phyloP scores from a whole-genome alignment of 495 filamentous ascomycete species.

The Trichocladium uniseriatum region DNA sequence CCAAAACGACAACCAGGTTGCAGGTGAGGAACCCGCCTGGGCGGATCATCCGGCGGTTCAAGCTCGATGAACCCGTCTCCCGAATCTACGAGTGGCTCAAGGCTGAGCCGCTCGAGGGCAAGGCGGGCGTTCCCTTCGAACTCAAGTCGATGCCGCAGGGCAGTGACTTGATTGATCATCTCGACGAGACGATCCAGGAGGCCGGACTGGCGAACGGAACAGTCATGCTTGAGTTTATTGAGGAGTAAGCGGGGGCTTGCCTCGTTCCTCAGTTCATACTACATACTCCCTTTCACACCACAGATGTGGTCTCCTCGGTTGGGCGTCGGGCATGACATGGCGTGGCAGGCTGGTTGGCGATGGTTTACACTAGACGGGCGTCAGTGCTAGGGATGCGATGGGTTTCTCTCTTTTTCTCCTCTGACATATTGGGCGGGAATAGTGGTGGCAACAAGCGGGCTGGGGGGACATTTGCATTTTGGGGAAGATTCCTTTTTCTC shows the following conservation, averaged over 20 bases:
- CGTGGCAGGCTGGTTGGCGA: neutral
- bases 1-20: conserved; percentile 69
- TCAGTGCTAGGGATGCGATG: neutral
- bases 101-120: conserved; percentile 65
- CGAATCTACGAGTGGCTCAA: conserved; percentile 96
- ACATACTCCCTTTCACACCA: too few species aligned
- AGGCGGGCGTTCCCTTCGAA: conserved; percentile 71
- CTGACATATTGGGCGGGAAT: neutral
- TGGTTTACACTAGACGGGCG: neutral
- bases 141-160: conserved; percentile 62
- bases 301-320: neutral
- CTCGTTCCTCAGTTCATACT: too few species aligned
- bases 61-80: conserved; percentile 65
- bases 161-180: conserved; percentile 65
- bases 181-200: conserved; percentile 65
- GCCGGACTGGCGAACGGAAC: conserved; percentile 85
- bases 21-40: conserved; percentile 80
- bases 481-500: too few species aligned
- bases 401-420: neutral
- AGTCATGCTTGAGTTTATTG: conserved; percentile 83
- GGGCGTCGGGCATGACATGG: neutral
- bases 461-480: too few species aligned
- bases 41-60: conserved; percentile 73
- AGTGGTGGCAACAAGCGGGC: too few species aligned
- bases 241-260: conserved; percentile 43